Conservation (phyloP, 805 yeast species). For the Allodekkera sacchari region DNA sequence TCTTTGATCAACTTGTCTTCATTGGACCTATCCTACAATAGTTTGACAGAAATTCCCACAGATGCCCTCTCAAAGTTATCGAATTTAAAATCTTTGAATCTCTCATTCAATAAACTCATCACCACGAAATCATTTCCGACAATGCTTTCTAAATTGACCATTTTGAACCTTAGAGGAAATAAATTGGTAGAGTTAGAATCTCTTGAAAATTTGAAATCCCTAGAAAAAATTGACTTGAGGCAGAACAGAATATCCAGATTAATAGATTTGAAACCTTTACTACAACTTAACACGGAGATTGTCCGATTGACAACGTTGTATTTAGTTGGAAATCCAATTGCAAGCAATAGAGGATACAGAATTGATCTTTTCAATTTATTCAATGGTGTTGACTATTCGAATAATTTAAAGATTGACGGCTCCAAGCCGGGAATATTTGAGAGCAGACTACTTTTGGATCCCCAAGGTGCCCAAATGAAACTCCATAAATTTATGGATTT, state of each 20-base stretch:
- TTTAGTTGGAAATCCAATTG: slow-evolving; percentile 31
- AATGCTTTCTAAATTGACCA: slow-evolving; percentile 33
- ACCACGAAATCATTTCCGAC: slow-evolving; percentile 27
- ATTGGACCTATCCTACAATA: slow-evolving; percentile 49
- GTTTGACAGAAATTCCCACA: slow-evolving; percentile 40
- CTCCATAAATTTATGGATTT: slow-evolving; percentile 33
- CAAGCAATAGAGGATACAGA: slow-evolving; percentile 34
- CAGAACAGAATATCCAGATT: slow-evolving; percentile 35
- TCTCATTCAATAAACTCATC: slow-evolving; percentile 39
- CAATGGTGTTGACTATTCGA: slow-evolving; percentile 43
- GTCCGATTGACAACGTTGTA: slow-evolving; percentile 19
- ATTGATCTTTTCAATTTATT: slow-evolving; percentile 47
- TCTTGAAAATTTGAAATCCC: slow-evolving; percentile 31
- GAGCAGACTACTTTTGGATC: slow-evolving; percentile 43
- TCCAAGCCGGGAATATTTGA: slow-evolving; percentile 57
- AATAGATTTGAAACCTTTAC: slow-evolving; percentile 32
- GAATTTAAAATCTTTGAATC: slow-evolving; percentile 42
- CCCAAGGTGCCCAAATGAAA: slow-evolving; percentile 36
- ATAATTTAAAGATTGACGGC: slow-evolving; percentile 45
- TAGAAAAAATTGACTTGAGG: slow-evolving; percentile 48
- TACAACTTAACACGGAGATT: slow-evolving; percentile 16
- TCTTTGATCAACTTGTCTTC: slow-evolving; percentile 26
- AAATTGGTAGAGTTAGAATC: slow-evolving; percentile 33
- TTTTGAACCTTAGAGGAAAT: slow-evolving; percentile 45
- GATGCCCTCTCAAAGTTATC: slow-evolving; percentile 39